Base-by-base conservation (phyloP, 495 filamentous ascomycete species). In the Daldinia loculata region DNA sequence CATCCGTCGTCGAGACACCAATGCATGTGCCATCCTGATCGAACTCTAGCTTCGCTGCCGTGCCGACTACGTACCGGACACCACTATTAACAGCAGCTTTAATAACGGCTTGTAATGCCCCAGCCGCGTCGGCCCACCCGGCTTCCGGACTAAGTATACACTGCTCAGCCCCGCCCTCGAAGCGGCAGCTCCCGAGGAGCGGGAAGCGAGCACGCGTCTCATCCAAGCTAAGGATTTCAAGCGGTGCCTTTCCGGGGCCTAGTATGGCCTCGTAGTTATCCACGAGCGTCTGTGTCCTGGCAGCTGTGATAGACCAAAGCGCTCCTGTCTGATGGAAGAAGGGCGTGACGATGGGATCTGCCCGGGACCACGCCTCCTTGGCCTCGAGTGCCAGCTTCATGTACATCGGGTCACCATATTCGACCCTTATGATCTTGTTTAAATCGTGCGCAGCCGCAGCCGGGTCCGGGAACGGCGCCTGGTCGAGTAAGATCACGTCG, bases 341-440 rank as follows among this genome's bases (percentile, higher is more conserved):
- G 1, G 79, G 79, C 61, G 80, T 75, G 70, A 80, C 84, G 2
- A 87, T 71, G 4, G 84, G 81, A 74, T 86, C 80, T 2, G 69
- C 82, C 3, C 19, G 12, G 6, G 58, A 48, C 66, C 66, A 68
- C 5, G 78, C 36, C 75, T 77, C 75, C 80, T 85, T 41, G 75
- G 85, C 80, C 60, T 85, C 81, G 7, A 84, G 69, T 9, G 81
- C 85, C 6, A 86, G 72, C 34, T 72, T 64, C 66, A 81, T 81
- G 76, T 88, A 88, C 66, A 84, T 82, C n/a, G 75, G 77, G 74
- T 86, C 85, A 43, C 85, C 84, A 62, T 88, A 87, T 63, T 87
- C 84, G 9, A 83, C 82, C 19, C 86, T 81, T 38, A 87, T 78
- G 61, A 88, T 87, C 76, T 88, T 88, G 70, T 85, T 88, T 22